These are phyloP conservation scores for Candolleomyces efflorescens DNA, from an alignment of 768 basidiomycete species.

Conservation along the genomic window DNA sequence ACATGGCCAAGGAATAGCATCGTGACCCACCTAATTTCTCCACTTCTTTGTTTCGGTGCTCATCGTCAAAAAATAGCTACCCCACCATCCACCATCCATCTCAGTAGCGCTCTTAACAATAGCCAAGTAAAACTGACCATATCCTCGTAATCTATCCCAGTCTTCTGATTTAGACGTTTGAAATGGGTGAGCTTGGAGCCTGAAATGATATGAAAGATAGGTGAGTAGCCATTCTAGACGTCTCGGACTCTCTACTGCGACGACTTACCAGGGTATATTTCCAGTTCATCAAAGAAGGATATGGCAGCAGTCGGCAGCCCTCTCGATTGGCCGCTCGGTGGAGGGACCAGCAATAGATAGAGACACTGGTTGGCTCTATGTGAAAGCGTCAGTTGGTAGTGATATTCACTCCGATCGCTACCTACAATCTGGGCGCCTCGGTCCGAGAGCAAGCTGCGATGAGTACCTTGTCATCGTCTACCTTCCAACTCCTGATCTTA, in stretches of 20 bases:
- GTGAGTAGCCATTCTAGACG: neutral
- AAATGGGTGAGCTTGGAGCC: constrained; percentile 85
- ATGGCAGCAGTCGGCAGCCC: constrained; percentile 41
- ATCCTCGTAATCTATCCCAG: constrained; percentile 72
- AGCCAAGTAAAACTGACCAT: constrained; percentile 48
- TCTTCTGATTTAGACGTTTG: constrained; percentile 64
- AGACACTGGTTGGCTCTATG: constrained; percentile 73
- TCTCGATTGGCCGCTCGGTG: constrained; percentile 20
- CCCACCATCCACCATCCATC: neutral
- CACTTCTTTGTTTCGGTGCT: constrained; percentile 58
- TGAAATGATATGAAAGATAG: constrained; percentile 16
- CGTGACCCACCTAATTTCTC: constrained; percentile 46
- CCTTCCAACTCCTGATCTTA: constrained; percentile 42
- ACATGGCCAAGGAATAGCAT: neutral
- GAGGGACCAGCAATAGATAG: constrained; percentile 52
- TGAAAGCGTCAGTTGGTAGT: too few species aligned
- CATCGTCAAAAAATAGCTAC: constrained; percentile 73
- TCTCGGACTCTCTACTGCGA: neutral
- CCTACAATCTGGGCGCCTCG: constrained; percentile 62
- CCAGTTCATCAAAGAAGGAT: constrained; percentile 62
- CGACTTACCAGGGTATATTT: constrained; percentile 65
- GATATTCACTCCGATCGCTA: neutral
- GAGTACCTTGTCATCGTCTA: constrained; percentile 23
- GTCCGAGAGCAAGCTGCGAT: constrained; percentile 79
- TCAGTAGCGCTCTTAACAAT: neutral